Percentiles rank a stretch among this genome's conserved stretches.
Evolutionary conservation across 2,329 filamentous ascomycete species (phyloP).

Genomic region (Epichloe sp.): DNA sequence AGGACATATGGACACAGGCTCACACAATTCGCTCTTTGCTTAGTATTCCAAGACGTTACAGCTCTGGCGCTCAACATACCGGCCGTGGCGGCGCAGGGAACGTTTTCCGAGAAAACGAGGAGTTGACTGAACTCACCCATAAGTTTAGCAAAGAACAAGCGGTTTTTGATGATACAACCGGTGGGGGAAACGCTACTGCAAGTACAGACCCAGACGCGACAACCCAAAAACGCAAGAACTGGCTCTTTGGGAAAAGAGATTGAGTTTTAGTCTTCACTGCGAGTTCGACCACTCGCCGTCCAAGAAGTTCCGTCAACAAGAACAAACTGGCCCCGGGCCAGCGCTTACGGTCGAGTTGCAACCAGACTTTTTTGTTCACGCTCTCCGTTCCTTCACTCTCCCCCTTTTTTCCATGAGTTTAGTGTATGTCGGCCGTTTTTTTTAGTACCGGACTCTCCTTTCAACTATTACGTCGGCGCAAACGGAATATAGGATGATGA

Average conservation of each 20-base stretch:
- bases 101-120: conserved; percentile 39
- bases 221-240: conserved; percentile 33
- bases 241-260: conserved; percentile 36
- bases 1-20: not conserved
- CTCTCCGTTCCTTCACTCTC: too few relatives aligned
- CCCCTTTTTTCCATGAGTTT: too few relatives aligned
- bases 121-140: conserved; percentile 19
- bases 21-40: not conserved
- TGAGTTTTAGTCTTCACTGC: conserved; percentile 12
- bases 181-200: not conserved
- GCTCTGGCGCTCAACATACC: conserved; percentile 48
- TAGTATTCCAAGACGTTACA: conserved; percentile 41
- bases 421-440: too few relatives aligned
- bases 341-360: too few relatives aligned
- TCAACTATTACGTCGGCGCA: too few relatives aligned
- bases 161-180: conserved; percentile 17
- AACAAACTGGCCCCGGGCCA: not conserved
- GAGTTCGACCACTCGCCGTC: not conserved
- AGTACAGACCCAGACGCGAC: conserved; percentile 9
- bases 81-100: conserved; percentile 70
- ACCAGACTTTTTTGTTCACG: too few relatives aligned
- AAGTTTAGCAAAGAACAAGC: conserved; percentile 19
- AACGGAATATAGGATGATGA: too few relatives aligned
- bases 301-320: not conserved
- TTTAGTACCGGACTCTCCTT: too few relatives aligned